These are phyloP conservation scores for Tetrapisispora namnaoensis DNA, from an alignment of 805 yeast species.

Conservation along the genomic window DNA sequence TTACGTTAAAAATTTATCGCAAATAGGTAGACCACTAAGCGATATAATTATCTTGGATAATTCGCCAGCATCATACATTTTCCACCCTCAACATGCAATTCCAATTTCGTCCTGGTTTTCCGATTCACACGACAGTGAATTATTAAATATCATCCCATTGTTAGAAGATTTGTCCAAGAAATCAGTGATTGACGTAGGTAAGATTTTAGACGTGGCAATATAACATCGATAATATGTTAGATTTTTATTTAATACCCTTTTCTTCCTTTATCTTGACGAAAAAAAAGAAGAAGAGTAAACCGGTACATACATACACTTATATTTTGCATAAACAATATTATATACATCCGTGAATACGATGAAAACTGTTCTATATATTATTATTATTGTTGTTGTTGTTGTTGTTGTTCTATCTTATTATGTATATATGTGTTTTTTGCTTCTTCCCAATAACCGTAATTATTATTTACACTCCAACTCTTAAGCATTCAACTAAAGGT, in stretches of 20 bases:
- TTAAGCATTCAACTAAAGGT: conserved; percentile 32
- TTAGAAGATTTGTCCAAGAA: conserved; percentile 68
- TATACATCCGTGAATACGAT: not conserved
- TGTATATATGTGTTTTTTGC: too few species aligned
- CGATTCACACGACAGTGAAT: conserved; percentile 92
- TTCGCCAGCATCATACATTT: conserved; percentile 90
- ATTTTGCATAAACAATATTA: not conserved
- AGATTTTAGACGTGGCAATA: conserved; percentile 64
- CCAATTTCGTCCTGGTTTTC: conserved; percentile 97
- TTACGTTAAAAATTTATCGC: conserved; percentile 84
- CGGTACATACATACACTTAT: not conserved
- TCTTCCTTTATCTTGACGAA: not conserved
- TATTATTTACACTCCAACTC: not conserved
- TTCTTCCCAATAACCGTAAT: too few species aligned
- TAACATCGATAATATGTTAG: conserved; percentile 1
- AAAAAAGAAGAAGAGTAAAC: too few species aligned
- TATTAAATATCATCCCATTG: conserved; percentile 80
- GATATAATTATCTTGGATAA: conserved; percentile 87
- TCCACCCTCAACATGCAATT: conserved; percentile 94
- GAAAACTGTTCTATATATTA: too few species aligned
- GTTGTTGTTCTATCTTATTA: too few species aligned
- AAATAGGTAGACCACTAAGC: conserved; percentile 79
- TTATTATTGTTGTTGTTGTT: too few species aligned
- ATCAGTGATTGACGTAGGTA: conserved; percentile 71
- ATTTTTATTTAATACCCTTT: not conserved